Evolutionary conservation across 2,329 filamentous ascomycete genomes (phyloP).

Genomic region (Arthrobotrys megalospora): DNA sequence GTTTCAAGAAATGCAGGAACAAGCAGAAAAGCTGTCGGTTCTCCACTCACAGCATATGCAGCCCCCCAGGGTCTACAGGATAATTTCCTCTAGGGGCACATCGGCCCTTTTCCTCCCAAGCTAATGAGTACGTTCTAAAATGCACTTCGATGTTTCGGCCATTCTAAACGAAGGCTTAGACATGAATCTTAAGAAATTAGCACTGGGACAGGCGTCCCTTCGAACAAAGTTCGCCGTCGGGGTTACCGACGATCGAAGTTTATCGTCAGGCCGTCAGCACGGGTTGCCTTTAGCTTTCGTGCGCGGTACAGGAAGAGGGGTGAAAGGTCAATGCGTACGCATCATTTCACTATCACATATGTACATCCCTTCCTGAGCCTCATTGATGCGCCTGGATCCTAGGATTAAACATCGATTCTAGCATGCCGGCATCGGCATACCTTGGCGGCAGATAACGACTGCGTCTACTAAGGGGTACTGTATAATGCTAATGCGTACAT

Average conservation of each 20-base stretch:
- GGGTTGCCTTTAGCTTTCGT: background rate
- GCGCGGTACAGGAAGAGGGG: constrained; percentile 8
- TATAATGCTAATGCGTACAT: background rate
- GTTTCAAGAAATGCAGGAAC: constrained; percentile 54
- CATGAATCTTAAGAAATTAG: background rate
- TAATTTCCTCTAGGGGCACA: background rate
- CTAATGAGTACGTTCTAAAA: background rate
- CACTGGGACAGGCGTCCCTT: constrained; percentile 9
- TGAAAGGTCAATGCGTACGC: constrained; percentile 36
- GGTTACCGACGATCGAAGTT: background rate
- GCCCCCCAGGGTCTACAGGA: background rate
- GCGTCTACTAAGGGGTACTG: background rate
- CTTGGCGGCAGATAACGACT: constrained; percentile 18
- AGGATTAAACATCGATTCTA: background rate
- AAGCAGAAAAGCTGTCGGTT: constrained; percentile 1
- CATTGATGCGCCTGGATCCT: constrained; percentile 1
- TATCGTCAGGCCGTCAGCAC: constrained; percentile 22
- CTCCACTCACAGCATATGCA: constrained; percentile 10
- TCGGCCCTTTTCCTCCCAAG: background rate
- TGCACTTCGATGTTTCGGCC: background rate
- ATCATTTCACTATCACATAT: background rate
- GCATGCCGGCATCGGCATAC: background rate
- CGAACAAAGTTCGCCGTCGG: background rate
- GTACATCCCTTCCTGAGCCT: constrained; percentile 7
- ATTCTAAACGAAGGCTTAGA: constrained; percentile 31